Conservation (phyloP, 441 rosid species). For the Lepidium campestre region DNA sequence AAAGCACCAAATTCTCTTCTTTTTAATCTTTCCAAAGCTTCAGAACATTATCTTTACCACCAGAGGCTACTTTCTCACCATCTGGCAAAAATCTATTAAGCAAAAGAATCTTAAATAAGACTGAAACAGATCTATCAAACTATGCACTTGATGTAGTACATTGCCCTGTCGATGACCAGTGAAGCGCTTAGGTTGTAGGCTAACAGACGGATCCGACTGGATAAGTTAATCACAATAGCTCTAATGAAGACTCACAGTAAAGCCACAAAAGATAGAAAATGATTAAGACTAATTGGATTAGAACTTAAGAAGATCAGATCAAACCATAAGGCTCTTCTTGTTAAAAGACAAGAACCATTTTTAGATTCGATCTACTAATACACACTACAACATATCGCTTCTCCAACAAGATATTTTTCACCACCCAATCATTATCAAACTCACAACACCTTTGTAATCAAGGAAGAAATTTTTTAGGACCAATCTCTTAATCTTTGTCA, state of each 20-base stretch:
- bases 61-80: constrained; percentile 96
- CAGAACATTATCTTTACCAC: constrained; percentile 85
- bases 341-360: constrained; percentile 18
- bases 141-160: too few species aligned
- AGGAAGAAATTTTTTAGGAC: constrained; percentile 13
- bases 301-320: neutral
- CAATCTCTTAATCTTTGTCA: constrained; percentile 10
- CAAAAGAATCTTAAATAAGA: too few species aligned
- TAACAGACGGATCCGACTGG: neutral
- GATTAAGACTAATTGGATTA: neutral
- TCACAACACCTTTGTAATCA: constrained; percentile 7
- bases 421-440: constrained; percentile 14
- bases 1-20: neutral
- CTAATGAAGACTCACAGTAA: neutral
- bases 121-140: too few species aligned
- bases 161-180: too few species aligned
- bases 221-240: neutral
- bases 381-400: constrained; percentile 8
- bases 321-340: constrained; percentile 16
- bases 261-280: neutral
- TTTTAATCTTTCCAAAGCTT: constrained; percentile 91
- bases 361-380: constrained; percentile 10
- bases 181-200: too few species aligned
- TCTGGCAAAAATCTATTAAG: constrained; percentile 38
- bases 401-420: constrained; percentile 11